Evolutionary conservation across 495 filamentous ascomycete species (phyloP), one percentile per base, ranked within the genome.

Genomic region (Talaromyces proteolyticus): DNA sequence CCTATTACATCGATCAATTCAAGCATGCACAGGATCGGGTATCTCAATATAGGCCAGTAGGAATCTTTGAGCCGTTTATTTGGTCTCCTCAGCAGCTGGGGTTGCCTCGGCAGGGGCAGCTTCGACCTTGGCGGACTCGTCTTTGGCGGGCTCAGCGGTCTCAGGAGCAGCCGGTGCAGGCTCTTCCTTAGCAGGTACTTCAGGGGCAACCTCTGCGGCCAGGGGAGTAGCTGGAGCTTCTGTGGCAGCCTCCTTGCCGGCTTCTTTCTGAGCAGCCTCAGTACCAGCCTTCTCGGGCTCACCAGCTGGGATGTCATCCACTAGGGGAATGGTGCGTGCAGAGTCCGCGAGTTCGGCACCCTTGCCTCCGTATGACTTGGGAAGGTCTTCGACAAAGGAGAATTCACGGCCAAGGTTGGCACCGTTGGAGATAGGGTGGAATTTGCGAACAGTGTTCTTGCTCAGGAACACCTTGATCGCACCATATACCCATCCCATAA

Each of bases 401-500:
- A 86, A 82, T 59, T 91, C 85, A 19, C 69, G 69, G 12, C 77
- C 81, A 37, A 95, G 70, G 46, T 78, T 78, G n/a, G 61, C 73
- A 18, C 89, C 89, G 58, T 89, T 87, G 25, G 79, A 78, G 71
- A 95, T 79, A 46, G 87, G 85, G 51, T 85, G 84, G 67, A 95
- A 88, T 70, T 95, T 94, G 74, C 85, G 87, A 55, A 85, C 75
- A 3, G 88, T 95, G 66, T 89, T 88, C 56, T 79, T 73, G 50
- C 82, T 80, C 39, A 93, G 67, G 59, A 96, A 79, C 18, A 88
- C 64, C 76, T 90, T 94, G 73, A 94, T 86, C 46, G 84, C 73
- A 23, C 67, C 67, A 61, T 86, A 95, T 62, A 95, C 75, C 80
- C 90, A 95, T 42, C 86, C 85, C 90, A 94, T 95, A 58, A 95